A percentile compares a stretch with the other conserved stretches of the same genome.
phyloP scores from a whole-genome alignment of 805 yeast genomes.

The Metschnikowia koreensis region DNA sequence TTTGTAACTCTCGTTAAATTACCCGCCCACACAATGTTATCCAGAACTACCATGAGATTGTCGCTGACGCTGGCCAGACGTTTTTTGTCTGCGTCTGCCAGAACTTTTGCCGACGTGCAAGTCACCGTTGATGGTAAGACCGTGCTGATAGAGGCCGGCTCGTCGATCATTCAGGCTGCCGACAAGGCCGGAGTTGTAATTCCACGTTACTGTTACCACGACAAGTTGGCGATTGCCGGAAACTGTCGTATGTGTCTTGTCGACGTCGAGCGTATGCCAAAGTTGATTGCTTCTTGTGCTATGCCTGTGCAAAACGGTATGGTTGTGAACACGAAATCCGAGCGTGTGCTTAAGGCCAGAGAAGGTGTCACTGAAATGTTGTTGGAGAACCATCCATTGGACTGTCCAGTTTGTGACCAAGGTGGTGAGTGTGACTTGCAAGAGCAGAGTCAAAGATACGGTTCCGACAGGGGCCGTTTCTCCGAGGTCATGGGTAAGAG shows the following conservation, averaged over 20 bases:
- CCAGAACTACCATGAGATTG: slow-evolving; percentile 17
- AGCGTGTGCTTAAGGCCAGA: slow-evolving; percentile 75
- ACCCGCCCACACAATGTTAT: slow-evolving; percentile 11
- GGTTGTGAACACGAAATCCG: slow-evolving; percentile 79
- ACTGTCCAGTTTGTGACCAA: slow-evolving; percentile 91
- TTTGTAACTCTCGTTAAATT: too few species aligned
- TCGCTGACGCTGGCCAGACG: slow-evolving; percentile 10
- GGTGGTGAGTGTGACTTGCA: slow-evolving; percentile 94
- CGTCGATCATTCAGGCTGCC: slow-evolving; percentile 87
- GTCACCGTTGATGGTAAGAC: slow-evolving; percentile 66
- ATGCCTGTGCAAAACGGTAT: slow-evolving; percentile 89
- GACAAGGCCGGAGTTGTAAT: slow-evolving; percentile 86
- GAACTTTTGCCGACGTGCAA: slow-evolving; percentile 51
- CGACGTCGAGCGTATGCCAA: slow-evolving; percentile 86
- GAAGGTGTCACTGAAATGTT: slow-evolving; percentile 91
- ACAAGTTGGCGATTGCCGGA: slow-evolving; percentile 86
- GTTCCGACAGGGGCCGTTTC: slow-evolving; percentile 84
- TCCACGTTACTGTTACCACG: slow-evolving; percentile 91
- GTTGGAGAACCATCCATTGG: slow-evolving; percentile 85
- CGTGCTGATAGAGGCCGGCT: slow-evolving; percentile 79
- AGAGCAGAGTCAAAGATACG: slow-evolving; percentile 81
- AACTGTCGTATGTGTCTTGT: slow-evolving; percentile 93
- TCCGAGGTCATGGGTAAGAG: slow-evolving; percentile 79
- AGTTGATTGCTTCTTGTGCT: slow-evolving; percentile 87
- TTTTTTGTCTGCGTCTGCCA: slow-evolving; percentile 30